Conservation (phyloP, 2,329 filamentous ascomycete species). For the Trichoderma atrobrunneum region DNA sequence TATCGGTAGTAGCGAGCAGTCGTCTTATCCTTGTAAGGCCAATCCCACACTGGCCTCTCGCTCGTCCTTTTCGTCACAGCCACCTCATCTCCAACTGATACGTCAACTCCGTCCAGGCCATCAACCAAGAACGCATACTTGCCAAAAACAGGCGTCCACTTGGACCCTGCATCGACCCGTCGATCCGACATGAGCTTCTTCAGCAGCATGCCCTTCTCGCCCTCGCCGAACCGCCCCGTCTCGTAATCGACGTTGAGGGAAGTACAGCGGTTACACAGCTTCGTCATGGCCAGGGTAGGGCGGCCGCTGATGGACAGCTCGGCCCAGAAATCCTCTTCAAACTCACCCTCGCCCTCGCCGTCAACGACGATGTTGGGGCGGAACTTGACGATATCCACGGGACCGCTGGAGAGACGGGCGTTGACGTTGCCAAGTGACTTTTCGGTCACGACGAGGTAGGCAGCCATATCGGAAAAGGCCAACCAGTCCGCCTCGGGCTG, state of each 20-base stretch:
- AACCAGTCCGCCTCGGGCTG: slow-evolving; percentile 47
- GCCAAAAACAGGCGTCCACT: slow-evolving; percentile 69
- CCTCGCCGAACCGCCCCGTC: slow-evolving; percentile 57
- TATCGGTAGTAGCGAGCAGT: slow-evolving; percentile 17
- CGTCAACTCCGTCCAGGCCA: slow-evolving; percentile 27
- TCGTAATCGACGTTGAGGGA: slow-evolving; percentile 70
- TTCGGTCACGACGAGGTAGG: slow-evolving; percentile 69
- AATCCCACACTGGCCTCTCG: slow-evolving; percentile 54
- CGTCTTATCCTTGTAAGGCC: slow-evolving; percentile 34
- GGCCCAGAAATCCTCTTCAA: slow-evolving; percentile 72
- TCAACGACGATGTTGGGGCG: slow-evolving; percentile 70
- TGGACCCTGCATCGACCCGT: slow-evolving; percentile 65
- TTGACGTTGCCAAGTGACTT: slow-evolving; percentile 68
- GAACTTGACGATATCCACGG: slow-evolving; percentile 65
- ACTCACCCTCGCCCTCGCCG: slow-evolving; percentile 52
- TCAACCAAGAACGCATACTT: slow-evolving; percentile 62
- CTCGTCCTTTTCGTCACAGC: slow-evolving; percentile 47
- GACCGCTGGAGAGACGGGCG: slow-evolving; percentile 47
- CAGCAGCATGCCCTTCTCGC: slow-evolving; percentile 58
- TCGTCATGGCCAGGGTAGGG: slow-evolving; percentile 56
- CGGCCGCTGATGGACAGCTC: slow-evolving; percentile 48
- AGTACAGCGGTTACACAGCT: slow-evolving; percentile 66
- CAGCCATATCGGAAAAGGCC: slow-evolving; percentile 71
- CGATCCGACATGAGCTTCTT: slow-evolving; percentile 70
- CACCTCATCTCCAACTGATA: slow-evolving; percentile 57